Percentiles rank a stretch among this genome's conserved stretches.
These are phyloP conservation scores for Aureobasidium sp. DNA, from an alignment of 2,329 filamentous ascomycete species.

Conservation along the genomic window DNA sequence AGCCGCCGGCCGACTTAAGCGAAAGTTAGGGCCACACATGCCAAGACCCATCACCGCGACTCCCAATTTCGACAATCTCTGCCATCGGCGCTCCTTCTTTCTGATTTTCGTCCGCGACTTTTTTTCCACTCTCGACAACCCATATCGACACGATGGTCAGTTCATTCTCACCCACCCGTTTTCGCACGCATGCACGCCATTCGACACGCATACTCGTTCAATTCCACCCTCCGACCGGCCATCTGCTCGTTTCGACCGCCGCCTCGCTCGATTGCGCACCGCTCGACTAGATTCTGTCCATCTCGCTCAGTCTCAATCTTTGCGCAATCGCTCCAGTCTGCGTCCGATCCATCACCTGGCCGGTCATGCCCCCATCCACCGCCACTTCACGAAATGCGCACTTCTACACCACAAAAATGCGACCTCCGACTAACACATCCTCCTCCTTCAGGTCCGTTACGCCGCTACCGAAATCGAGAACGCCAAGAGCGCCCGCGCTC, in stretches of 20 bases:
- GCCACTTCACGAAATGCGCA: background rate
- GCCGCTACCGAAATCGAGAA: conserved; percentile 79
- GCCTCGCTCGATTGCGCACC: conserved; percentile 2
- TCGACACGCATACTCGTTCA: background rate
- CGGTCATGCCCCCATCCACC: background rate
- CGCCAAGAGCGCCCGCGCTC: conserved; percentile 92
- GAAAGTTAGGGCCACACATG: background rate
- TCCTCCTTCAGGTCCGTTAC: conserved; percentile 73
- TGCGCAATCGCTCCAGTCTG: background rate
- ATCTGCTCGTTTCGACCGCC: conserved; percentile 5
- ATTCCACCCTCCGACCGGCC: background rate
- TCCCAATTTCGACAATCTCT: too few relatives aligned
- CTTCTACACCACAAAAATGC: background rate
- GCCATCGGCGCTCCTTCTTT: too few relatives aligned
- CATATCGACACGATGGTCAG: conserved; percentile 37
- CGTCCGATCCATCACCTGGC: background rate
- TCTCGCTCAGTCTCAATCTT: background rate
- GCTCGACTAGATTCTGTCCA: background rate
- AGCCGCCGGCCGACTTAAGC: background rate
- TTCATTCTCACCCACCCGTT: background rate
- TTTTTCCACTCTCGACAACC: conserved; percentile 21
- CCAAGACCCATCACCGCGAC: background rate
- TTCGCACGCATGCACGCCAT: background rate
- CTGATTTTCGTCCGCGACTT: background rate
- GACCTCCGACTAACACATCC: conserved; percentile 3